These are phyloP conservation scores for Chloroidium sp. DNA, from an alignment of 163 green algal genomes.

Conservation along the genomic window DNA sequence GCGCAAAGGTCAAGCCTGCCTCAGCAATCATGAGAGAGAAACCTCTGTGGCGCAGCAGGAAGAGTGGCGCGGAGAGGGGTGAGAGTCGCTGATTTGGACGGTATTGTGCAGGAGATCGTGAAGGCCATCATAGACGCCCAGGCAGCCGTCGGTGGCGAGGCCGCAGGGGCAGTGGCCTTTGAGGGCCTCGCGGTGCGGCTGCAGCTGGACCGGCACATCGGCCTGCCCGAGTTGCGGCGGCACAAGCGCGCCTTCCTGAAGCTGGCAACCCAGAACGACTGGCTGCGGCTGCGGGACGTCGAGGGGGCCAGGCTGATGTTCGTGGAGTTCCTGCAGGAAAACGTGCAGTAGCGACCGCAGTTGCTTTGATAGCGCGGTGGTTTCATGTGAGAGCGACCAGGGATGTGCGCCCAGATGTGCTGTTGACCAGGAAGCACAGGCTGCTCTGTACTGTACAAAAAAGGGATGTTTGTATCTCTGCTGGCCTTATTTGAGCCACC, in stretches of 20 bases:
- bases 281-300: slow-evolving; percentile 38
- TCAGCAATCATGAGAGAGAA: too few species aligned
- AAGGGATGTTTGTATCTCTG: too few species aligned
- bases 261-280: slow-evolving; percentile 65
- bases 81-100: too few species aligned
- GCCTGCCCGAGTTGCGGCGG: slow-evolving; percentile 60
- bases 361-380: too few species aligned
- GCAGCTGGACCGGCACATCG: slow-evolving; percentile 28
- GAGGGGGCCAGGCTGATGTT: slow-evolving; percentile 61
- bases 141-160: slow-evolving; percentile 17
- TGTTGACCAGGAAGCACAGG: too few species aligned
- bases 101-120: slow-evolving; percentile 39
- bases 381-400: too few species aligned
- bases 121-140: slow-evolving; percentile 21
- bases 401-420: too few species aligned
- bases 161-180: slow-evolving; percentile 26
- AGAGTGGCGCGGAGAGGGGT: too few species aligned
- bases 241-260: slow-evolving; percentile 83
- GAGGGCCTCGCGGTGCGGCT: slow-evolving; percentile 11
- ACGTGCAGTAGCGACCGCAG: not conserved
- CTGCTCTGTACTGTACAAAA: too few species aligned
- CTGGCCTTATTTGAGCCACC: too few species aligned
- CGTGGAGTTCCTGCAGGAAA: slow-evolving; percentile 58
- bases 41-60: too few species aligned
- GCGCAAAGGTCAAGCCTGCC: too few species aligned